Evolutionary conservation across 495 filamentous ascomycete genomes (phyloP), one percentile per base, ranked within the genome.

Genomic region (Daldinia childiae): DNA sequence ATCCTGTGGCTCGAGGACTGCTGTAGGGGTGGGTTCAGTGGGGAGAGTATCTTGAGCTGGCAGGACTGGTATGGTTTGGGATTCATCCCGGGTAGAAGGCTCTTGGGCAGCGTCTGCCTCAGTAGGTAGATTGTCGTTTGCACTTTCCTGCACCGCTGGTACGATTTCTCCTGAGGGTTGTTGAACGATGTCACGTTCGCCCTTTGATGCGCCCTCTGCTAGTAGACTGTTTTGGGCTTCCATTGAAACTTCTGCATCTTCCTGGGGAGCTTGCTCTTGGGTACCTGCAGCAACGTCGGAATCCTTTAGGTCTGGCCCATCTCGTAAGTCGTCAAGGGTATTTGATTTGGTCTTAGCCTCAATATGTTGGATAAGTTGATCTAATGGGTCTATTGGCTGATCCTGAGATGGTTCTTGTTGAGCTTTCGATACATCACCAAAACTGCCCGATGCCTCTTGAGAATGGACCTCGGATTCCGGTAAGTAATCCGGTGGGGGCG

Each of bases 401-500:
- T 59, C 30, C 34, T 41, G 55, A 27, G 56, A 64, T 43, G 32
- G 21, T n/a, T 64, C 58, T 24, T 11, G 12, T 24, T 72, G 38
- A 38, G 3, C 43, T 8, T 27, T 32, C 38, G 65, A 17, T 12
- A 19, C 38, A 60, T 64, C 26, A 27, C 61, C 52, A 17, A 51
- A 5, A 34, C 8, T 43, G 9, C 9, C 32, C 48, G 62, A n/a
- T 29, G n/a, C 50, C 55, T 64, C 29, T 14, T 66, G 41, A 36
- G 21, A 32, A n/a, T 62, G 26, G 26, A 19, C 51, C 29, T 66
- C 57, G 8, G 54, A 6, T 17, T 63, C 39, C 15, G 60, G 6
- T 32, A 14, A 48, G 50, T 54, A 63, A 64, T 62, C 66, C 6
- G 65, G 58, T 17, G 34, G 65, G 4, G 61, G 65, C 9, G 70